Evolutionary conservation across 2,329 filamentous ascomycete genomes (phyloP), one percentile per base, ranked within the genome.

Genomic region (Epichloe elymi): DNA sequence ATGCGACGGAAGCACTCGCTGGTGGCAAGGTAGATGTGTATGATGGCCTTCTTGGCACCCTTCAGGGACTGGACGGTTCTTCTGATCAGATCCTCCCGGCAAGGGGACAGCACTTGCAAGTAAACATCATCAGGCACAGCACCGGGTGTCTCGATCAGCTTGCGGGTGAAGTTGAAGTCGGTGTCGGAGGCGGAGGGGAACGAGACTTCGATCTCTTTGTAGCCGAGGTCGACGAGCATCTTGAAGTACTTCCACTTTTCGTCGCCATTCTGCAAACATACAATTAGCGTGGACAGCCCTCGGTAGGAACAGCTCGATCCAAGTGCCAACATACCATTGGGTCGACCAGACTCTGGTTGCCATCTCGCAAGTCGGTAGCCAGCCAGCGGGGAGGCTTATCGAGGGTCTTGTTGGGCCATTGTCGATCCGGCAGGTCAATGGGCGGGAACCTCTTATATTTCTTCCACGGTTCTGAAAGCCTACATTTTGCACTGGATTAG

Each of bases 191-290:
- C 89, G 0, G 89, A 95, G 47, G 91, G 91, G 70, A 95, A 97
- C 4, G 90, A 93, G 19, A 96, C 85, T 66, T 97, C 91, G 58
- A 97, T 96, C 71, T 97, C 91, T 72, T 96, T 97, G 77, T 94
- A 97, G 60, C 93, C 91, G 47, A 96, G 77, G 55, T 91, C 82
- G 61, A 85, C 81, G 50, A 97, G 80, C 88, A 95, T 94, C 70
- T 90, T 83, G 75, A 97, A 97, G 76, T 90, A 97, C 55, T 77
- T 75, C 81, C 86, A 93, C 72, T 97, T 97, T 74, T 96, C 89
- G 46, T 95, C 88, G 59, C 88, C 88, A 63, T 88, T 93, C 88
- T 93, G 61, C 26, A 26, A 12, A 17, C 37, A 30, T 23, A 30
- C n/a, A 14, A 15, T n/a, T 30, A 23, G 11, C 44, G 19, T 12